Evolutionary conservation across 768 basidiomycete genomes (phyloP).

Genomic region (Lactifluus rugatus): DNA sequence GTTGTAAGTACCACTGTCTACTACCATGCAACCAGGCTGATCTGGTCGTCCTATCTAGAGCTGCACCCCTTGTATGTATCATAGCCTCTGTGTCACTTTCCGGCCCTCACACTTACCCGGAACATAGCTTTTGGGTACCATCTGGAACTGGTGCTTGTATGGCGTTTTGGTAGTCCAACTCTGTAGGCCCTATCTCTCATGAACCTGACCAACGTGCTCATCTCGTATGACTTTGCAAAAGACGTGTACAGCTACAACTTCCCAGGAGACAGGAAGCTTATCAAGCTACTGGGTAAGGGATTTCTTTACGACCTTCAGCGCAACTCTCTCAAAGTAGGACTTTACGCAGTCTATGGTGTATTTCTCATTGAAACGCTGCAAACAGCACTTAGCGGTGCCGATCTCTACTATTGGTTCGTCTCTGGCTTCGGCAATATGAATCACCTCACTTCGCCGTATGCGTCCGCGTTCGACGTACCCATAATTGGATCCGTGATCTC

Average conservation of each 20-base stretch:
- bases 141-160: constrained; percentile 25
- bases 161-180: constrained; percentile 25
- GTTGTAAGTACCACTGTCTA: background rate
- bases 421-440: constrained; percentile 26
- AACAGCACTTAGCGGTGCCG: constrained; percentile 21
- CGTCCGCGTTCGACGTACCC: constrained; percentile 23
- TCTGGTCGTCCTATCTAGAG: background rate
- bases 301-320: background rate
- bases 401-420: constrained; percentile 26
- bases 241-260: constrained; percentile 15
- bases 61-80: constrained; percentile 1
- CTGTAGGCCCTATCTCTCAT: constrained; percentile 19
- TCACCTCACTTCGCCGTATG: constrained; percentile 17
- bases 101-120: background rate
- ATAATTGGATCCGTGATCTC: constrained; percentile 24
- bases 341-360: constrained; percentile 22
- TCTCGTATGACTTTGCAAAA: background rate
- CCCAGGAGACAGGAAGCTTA: background rate
- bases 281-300: constrained; percentile 6
- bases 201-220: background rate
- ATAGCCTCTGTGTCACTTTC: background rate
- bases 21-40: background rate
- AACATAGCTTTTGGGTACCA: background rate
- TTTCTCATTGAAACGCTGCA: constrained; percentile 23
- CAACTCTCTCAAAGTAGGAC: background rate